phyloP scores from a whole-genome alignment of 148 eudicot genomes.

The Polygonum maritimum region DNA sequence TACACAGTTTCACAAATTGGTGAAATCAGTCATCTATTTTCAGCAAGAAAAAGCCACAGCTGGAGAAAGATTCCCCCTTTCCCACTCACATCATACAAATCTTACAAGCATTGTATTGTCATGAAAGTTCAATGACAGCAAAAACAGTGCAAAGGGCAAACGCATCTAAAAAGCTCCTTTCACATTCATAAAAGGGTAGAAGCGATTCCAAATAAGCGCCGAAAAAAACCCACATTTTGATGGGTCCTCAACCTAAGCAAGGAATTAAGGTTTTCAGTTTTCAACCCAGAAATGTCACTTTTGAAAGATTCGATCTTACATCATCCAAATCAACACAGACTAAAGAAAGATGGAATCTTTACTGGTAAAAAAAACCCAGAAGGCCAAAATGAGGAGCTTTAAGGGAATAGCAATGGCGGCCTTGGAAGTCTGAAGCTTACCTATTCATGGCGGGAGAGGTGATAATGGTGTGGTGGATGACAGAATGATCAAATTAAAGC shows the following conservation, averaged over 20 bases:
- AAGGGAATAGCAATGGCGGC: neutral
- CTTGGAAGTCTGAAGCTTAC: neutral
- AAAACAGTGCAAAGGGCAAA: neutral
- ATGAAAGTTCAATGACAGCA: neutral
- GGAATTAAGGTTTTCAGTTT: neutral
- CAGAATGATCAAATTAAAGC: slow-evolving; percentile 8
- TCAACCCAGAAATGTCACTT: neutral
- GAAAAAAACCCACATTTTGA: neutral
- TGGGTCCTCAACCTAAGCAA: neutral
- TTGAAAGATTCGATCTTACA: neutral
- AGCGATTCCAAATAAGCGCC: neutral
- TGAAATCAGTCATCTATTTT: neutral
- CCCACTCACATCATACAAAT: neutral
- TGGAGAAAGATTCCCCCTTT: neutral
- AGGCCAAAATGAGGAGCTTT: neutral
- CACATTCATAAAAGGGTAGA: neutral
- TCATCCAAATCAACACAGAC: neutral
- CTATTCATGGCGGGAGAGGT: slow-evolving; percentile 8
- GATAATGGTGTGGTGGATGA: slow-evolving; percentile 8
- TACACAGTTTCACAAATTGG: neutral
- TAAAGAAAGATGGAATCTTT: neutral
- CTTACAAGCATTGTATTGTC: neutral
- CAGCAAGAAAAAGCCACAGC: neutral
- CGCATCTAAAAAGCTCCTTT: slow-evolving; percentile 3
- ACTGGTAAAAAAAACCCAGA: neutral